Evolutionary conservation across 2,329 filamentous ascomycete genomes (phyloP), one percentile per base, ranked within the genome.

Genomic region (Plenodomus lindquistii): DNA sequence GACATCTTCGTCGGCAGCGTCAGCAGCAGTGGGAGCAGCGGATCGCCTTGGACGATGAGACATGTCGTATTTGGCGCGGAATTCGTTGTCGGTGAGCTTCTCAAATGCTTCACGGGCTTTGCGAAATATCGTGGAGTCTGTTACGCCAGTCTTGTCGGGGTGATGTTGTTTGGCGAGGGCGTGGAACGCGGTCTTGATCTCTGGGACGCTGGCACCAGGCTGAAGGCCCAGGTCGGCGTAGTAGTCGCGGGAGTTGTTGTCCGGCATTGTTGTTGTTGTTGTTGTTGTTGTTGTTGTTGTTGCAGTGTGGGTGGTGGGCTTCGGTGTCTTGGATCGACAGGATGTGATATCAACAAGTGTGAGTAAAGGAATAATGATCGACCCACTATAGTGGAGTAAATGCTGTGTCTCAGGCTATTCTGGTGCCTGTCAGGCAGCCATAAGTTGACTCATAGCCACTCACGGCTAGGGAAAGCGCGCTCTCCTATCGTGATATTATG

Each of bases 171-270:
- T 97, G 16, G 93, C 93, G 48, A 96, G 79, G 40, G 90, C 88
- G 71, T 96, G 97, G 77, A 97, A 97, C 2, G 93, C 91, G 73
- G 95, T 95, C 71, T 97, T 97, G 71, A 97, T 96, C 24, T 96
- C 90, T 45, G 83, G 77, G 2, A 88, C 76, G 1, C 88, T 85
- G n/a, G 93, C 89, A 52, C 75, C 80, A 71, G 90, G 92, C 62
- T 78, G 78, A 20, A 97, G 88, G 11, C 91, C 91, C 17, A 97
- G 85, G 5, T 87, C 82, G 57, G 84, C 82, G 73, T 97, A 97
- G 4, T 93, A 92, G 64, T 97, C 88, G 69, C 88, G 75, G 10
- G 81, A 37, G 2, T 8, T 35, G 24, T 37, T 34, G 29, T 41
- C 24, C 16, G 37, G n/a, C 59, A 60, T 62, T 17, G 3, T 40